These are phyloP conservation scores for Chrysoporthe deuterocubensis DNA, from an alignment of 2,329 filamentous ascomycete genomes.

Conservation along the genomic window DNA sequence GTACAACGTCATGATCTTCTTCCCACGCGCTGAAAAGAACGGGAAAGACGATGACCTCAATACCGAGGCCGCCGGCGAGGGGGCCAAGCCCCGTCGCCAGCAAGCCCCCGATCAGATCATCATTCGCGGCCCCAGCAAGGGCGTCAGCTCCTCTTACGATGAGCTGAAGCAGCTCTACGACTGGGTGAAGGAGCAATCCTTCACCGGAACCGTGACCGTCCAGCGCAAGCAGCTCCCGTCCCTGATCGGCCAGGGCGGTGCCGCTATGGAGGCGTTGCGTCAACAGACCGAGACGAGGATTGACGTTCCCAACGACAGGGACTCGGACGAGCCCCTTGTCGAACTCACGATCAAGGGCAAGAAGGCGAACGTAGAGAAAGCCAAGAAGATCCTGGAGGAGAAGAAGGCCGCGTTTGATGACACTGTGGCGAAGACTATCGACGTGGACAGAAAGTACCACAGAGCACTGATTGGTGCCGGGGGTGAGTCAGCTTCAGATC, in stretches of 20 bases:
- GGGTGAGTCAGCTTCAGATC: constrained; percentile 61
- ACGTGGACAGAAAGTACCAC: constrained; percentile 95
- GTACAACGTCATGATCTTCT: constrained; percentile 94
- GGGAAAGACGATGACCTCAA: constrained; percentile 70
- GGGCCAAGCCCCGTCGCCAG: constrained; percentile 66
- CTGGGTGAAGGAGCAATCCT: constrained; percentile 87
- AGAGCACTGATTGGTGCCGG: constrained; percentile 84
- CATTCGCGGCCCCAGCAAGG: constrained; percentile 88
- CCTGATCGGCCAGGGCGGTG: constrained; percentile 87
- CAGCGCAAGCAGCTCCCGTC: constrained; percentile 93
- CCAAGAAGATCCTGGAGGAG: constrained; percentile 87
- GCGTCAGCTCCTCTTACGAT: constrained; percentile 87
- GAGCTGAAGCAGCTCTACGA: constrained; percentile 88
- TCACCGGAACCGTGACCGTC: constrained; percentile 78
- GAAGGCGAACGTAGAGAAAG: constrained; percentile 86
- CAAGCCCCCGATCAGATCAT: constrained; percentile 88
- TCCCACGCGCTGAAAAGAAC: constrained; percentile 72
- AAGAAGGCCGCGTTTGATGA: constrained; percentile 87
- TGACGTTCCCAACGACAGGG: constrained; percentile 83
- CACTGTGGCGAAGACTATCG: constrained; percentile 81
- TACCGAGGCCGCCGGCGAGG: constrained; percentile 71
- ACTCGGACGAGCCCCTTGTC: constrained; percentile 71
- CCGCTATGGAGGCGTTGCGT: constrained; percentile 88
- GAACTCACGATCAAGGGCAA: constrained; percentile 93
- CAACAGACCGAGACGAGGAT: constrained; percentile 85